Conservation (phyloP, 2,329 filamentous ascomycete species). For the Ceratocystis ficicola region DNA sequence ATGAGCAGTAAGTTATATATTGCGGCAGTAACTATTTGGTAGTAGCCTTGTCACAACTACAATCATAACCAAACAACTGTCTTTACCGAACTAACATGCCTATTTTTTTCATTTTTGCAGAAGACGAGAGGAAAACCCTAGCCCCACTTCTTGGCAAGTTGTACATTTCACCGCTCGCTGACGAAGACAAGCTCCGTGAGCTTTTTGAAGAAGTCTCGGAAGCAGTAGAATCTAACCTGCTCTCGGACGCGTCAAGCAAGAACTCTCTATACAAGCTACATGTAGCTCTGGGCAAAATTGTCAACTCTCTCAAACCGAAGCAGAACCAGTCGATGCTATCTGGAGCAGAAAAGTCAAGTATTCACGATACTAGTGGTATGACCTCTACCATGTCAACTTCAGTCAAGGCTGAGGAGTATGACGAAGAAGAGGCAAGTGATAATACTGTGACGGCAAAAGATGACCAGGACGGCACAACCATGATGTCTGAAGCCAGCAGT, state of each 20-base stretch:
- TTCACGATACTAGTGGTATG: slow-evolving; percentile 12
- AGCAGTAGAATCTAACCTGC: slow-evolving; percentile 50
- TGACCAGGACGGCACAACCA: slow-evolving; percentile 12
- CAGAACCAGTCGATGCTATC: slow-evolving; percentile 33
- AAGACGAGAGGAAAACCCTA: slow-evolving; percentile 76
- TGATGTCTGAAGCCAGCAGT: slow-evolving; percentile 17
- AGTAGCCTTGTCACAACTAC: not conserved
- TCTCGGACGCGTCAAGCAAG: slow-evolving; percentile 48
- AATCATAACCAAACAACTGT: no score
- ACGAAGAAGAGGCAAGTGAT: slow-evolving; percentile 18
- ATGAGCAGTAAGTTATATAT: slow-evolving; percentile 47
- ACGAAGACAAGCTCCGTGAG: slow-evolving; percentile 45
- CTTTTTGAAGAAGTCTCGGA: slow-evolving; percentile 47
- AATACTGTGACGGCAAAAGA: slow-evolving; percentile 15
- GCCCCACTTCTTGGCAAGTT: slow-evolving; percentile 71
- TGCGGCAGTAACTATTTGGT: not conserved
- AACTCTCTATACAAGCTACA: slow-evolving; percentile 59
- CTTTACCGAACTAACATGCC: slow-evolving; percentile 26
- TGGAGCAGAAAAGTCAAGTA: slow-evolving; percentile 6
- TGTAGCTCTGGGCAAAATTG: slow-evolving; percentile 54
- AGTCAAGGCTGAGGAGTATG: slow-evolving; percentile 17
- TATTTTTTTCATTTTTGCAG: slow-evolving; percentile 31
- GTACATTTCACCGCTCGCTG: slow-evolving; percentile 57
- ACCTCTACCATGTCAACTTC: not conserved
- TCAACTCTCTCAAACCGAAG: slow-evolving; percentile 43